phyloP scores from a whole-genome alignment of 176 grass and related monocot genomes.

The Zoysia pacifica region DNA sequence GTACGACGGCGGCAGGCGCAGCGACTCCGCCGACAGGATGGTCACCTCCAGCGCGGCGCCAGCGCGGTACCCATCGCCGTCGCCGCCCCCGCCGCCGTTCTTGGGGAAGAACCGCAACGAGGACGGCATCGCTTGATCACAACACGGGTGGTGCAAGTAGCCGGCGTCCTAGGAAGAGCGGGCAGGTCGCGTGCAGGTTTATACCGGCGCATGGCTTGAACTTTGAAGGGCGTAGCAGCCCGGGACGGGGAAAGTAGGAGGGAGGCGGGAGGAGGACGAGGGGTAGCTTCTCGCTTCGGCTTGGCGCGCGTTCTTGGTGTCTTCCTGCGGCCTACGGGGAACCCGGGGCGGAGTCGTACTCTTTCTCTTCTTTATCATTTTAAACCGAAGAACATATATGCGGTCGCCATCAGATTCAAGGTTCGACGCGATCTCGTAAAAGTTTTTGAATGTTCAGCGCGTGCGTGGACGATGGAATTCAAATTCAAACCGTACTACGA shows the following conservation, averaged over 20 bases:
- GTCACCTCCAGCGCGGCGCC: slow-evolving; percentile 71
- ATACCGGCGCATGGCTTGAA: slow-evolving; percentile 27
- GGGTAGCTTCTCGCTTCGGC: slow-evolving; percentile 20
- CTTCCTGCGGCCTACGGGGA: no score
- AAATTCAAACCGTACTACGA: neutral
- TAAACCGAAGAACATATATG: no score
- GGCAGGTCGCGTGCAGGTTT: slow-evolving; percentile 13
- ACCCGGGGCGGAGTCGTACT: neutral
- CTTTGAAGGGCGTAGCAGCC: neutral
- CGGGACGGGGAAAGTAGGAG: neutral
- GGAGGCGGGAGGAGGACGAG: slow-evolving; percentile 43
- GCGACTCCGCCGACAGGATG: slow-evolving; percentile 71
- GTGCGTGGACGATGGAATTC: neutral
- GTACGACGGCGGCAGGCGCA: slow-evolving; percentile 52
- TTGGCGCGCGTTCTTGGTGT: slow-evolving; percentile 46
- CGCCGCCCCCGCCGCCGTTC: slow-evolving; percentile 15
- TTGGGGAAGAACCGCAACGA: slow-evolving; percentile 27
- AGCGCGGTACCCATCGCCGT: slow-evolving; percentile 12
- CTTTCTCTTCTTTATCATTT: neutral
- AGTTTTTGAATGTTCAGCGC: slow-evolving; percentile 12
- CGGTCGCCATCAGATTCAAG: neutral
- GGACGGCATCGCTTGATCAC: neutral
- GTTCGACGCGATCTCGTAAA: slow-evolving; percentile 1
- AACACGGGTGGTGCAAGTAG: neutral
- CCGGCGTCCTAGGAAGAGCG: neutral